Percentiles rank a stretch among this genome's conserved stretches.
Conservation (phyloP, 345 rosid species). For the Eucalyptus decipiens region DNA sequence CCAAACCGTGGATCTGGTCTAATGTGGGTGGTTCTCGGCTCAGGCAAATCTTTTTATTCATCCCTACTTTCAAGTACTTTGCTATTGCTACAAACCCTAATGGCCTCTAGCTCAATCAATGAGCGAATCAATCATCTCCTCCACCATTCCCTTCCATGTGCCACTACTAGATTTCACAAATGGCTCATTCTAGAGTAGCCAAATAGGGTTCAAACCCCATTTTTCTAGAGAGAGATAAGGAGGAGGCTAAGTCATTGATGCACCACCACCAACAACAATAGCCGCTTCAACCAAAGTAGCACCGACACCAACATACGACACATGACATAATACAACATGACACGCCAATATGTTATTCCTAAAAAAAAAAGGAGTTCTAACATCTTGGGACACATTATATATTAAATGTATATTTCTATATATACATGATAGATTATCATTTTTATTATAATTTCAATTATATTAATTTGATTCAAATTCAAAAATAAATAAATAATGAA, state of each 20-base stretch:
- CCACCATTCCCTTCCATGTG: neutral
- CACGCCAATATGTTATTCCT: fast-evolving
- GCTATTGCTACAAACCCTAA: neutral
- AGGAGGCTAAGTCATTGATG: slow-evolving; percentile 35
- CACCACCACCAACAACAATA: slow-evolving; percentile 19
- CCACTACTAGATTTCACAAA: neutral
- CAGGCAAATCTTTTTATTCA: no score
- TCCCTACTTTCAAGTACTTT: neutral
- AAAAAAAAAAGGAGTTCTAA: no score
- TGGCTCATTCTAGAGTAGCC: neutral
- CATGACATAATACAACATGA: fast-evolving
- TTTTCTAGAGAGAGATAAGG: slow-evolving; percentile 12
- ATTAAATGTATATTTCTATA: no score
- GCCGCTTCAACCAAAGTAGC: neutral
- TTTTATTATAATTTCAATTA: no score
- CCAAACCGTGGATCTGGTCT: fast-evolving
- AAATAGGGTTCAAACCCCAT: neutral
- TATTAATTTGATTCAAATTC: no score
- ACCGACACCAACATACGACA: no score
- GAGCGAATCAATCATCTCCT: neutral
- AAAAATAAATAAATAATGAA: no score
- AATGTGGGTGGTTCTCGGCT: no score
- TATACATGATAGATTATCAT: no score
- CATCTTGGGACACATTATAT: no score
- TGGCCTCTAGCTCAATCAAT: neutral